These are phyloP conservation scores for Botrytis byssoidea DNA, from an alignment of 2,329 filamentous ascomycete genomes.

Conservation along the genomic window DNA sequence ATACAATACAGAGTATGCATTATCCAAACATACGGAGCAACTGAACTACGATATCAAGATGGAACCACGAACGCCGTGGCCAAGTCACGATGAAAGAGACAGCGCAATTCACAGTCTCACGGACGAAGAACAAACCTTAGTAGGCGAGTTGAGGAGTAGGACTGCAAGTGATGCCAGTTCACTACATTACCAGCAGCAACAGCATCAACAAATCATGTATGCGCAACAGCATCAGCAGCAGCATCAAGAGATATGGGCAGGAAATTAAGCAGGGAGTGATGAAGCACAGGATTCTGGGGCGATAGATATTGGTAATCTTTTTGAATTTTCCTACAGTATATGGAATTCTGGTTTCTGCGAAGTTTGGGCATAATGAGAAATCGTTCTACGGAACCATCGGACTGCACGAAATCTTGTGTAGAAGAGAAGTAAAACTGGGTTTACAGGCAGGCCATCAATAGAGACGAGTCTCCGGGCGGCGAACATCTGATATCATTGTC, in stretches of 20 bases:
- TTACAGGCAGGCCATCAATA: constrained; percentile 2
- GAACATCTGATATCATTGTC: neutral
- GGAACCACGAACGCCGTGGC: constrained; percentile 7
- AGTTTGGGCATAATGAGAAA: neutral
- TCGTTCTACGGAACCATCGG: neutral
- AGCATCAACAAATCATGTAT: constrained; percentile 25
- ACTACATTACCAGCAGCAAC: constrained; percentile 24
- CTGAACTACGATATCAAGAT: neutral
- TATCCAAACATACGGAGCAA: neutral
- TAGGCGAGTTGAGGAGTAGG: constrained; percentile 28
- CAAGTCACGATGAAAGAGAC: constrained; percentile 9
- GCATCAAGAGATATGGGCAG: constrained; percentile 18
- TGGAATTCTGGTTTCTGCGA: neutral
- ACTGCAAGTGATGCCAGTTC: constrained; percentile 26
- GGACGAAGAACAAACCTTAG: constrained; percentile 14
- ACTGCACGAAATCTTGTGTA: neutral
- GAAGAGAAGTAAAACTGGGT: neutral
- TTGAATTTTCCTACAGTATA: neutral
- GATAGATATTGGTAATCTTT: neutral
- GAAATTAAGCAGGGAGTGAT: neutral
- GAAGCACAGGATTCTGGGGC: neutral
- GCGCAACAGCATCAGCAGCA: constrained; percentile 21
- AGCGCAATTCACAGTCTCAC: neutral
- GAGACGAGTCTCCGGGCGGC: neutral
- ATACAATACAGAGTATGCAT: neutral